Base-by-base conservation (phyloP, 495 filamentous ascomycete species). In the Parachaetomium inaequale region DNA sequence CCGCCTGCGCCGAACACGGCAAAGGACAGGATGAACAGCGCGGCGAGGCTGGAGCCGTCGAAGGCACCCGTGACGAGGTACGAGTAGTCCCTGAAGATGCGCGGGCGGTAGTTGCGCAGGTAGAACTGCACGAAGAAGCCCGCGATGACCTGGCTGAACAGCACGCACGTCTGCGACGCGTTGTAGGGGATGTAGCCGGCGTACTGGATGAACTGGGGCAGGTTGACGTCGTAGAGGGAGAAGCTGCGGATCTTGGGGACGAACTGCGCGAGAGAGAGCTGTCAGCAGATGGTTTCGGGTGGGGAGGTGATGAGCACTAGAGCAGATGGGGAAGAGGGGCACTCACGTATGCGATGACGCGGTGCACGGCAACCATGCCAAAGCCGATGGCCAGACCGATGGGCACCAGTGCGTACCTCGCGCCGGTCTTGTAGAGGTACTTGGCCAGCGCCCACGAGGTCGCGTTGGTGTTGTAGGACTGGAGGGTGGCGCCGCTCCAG, bases 1-100 rank as follows among this genome's bases (percentile, higher is more conserved):
- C 76, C 76, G 25, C 72, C 72, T 14, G 72, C 84, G 0, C 84
- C 84, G 32, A 83, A 80, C 0, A 87, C 81, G 1, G 84, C 82
- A 68, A 87, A 87, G 1, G 80, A 80, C 4, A 86, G 72, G 32
- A 86, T 78, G 60, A 86, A 87, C 0, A 85, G 70, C 0, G 82
- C 70, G 7, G 76, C 71, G 49, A 79, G 74, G 47, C 72, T 77
- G 6, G 76, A 83, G 38, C 83, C 84, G 64, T 87, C 84, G 29
- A 85, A 70, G 5, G 82, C 84, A 2, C 76, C 83, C 0, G 78
- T 76, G 7, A 86, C 65, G 0, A 86, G 71, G 58, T 85, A 87
- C 29, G 79, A 82, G 58, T 84, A 86, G 62, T 86, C 77, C 65
- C 79, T 78, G 72, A 84, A 87, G 32, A 81, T 73, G 1, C 71